Evolutionary conservation across 495 filamentous ascomycete genomes (phyloP), one percentile per base, ranked within the genome.

Genomic region (Podospora australis): DNA sequence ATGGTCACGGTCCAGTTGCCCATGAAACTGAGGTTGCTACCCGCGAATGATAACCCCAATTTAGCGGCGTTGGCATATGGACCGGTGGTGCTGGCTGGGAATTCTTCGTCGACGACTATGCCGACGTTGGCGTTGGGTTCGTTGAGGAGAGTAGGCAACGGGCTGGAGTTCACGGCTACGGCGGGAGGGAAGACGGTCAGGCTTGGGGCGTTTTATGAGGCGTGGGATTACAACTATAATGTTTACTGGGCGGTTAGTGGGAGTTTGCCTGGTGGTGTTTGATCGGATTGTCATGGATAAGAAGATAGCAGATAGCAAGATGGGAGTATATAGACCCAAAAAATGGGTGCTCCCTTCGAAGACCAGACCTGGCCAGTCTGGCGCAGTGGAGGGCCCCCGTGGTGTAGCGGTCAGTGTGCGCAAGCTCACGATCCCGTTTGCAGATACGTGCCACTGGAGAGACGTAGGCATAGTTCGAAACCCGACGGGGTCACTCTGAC

Each of bases 1-100:
- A 54, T 4, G 17, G 58, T 69, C 11, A 58, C 56, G 1, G 54
- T 69, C 14, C 49, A 45, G 6, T 47, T 69, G 34, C 66, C 66
- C 1, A 66, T 66, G 58, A 30, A 25, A 14, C 54, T 69, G 8
- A 53, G 59, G 19, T 25, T 46, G 1, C 48, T 69, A 14, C 30
- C 60, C 1, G 63, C 66, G 20, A 69, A 69, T 41, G 65, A 69
- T 45, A 59, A 67, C 7, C 32, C 50, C 7, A 48, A 20, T 8
- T 9, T 67, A 7, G 63, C 66, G 32, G 62, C 66, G 0, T 44
- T 69, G 21, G 58, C 60, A 30, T 69, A 59, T 47, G 66, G 66
- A 2, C 66, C 66, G 2, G 52, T 52, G 0, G 48, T 68, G 14
- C 40, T 68, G 26, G 47, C 50, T 10, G 66, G 65, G 1, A 60